Base-by-base conservation (phyloP, 345 rosid species). In the Gossypium rotundifolium region DNA sequence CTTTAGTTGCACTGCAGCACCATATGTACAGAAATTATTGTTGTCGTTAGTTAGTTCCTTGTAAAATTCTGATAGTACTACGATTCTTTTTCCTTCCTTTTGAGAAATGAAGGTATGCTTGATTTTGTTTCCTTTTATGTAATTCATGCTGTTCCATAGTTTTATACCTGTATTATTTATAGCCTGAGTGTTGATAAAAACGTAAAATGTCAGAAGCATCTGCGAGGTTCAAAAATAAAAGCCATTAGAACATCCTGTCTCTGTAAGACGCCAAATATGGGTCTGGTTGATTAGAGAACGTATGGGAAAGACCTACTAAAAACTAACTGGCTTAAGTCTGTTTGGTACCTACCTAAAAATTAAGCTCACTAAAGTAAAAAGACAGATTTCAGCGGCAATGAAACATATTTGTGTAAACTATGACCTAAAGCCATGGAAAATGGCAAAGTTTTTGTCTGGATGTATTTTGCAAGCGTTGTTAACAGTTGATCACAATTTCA, bases 11-110 rank as follows among this genome's bases (percentile, higher is more conserved):
- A 23, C 42, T 27, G 60, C 48, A 52, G 60, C 45, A 1, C 60
- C 46, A 70, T 53, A 9, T 69, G 58, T 69, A 69, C 11, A 69
- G 46, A 51, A 27, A 69, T 27, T 51, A 27, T 16, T 51, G 60
- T 69, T 49, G 45, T 51, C 20, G 2, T 69, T 69, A 29, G 72
- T 69, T 48, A 25, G 20, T 68, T 51, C 73, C 16, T 51, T 69
- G 73, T 69, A 69, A 10, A 51, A 51, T 48, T 25, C 58, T 68
- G 22, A 23, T n/a, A 16, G 29, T 22, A 14, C 71, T 48, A 33
- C 5, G 4, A 66, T 67, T 67, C 40, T 45, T 66, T 13, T 67
- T 23, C 25, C 45, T 64, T 44, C 51, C 11, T n/a, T 3, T n/a
- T 66, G 55, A 23, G 71, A 66, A 65, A 46, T 66, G 55, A 46